Evolutionary conservation across 176 grass and related monocot genomes (phyloP), one percentile per base, ranked within the genome.

Genomic region (Musa troglodytarum): DNA sequence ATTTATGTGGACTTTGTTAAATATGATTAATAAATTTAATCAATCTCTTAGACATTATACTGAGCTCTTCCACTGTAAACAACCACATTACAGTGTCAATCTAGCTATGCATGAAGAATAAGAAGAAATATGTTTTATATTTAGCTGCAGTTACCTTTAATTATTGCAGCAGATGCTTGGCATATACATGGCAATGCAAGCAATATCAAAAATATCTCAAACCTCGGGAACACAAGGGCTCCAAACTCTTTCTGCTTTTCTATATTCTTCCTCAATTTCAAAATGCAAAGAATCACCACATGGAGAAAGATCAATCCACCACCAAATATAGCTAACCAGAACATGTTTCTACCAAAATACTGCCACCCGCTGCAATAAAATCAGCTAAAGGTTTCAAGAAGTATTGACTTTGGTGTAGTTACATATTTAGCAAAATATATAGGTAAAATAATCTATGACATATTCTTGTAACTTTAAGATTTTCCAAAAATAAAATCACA

Each of bases 301-400:
- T 93, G 95, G 17, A 89, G 74, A 50, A 93, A 69, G 43, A 91
- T 51, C 49, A 98, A 80, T 11, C 90, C 88, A 56, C 84, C 90
- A 2, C 82, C 86, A 11, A 98, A 83, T 49, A 91, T 82, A 1
- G 77, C 90, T 78, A 93, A 66, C 95, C 95, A 98, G 22, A 98
- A 77, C 86, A 98, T 87, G 88, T 93, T 98, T 61, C 90, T 85
- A 56, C 84, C 80, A 17, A 98, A 98, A 51, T 85, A 87, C 11
- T 85, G 87, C 95, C 90, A 98, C 84, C 89, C 92, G 71, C 63
- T 69, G 49, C 26, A 69, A 83, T 11, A 79, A 24, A 56, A 78
- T 53, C n/a, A 53, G 10, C 2, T 65, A 17, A 14, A 19, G 14
- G 57, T 28, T 1, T 17, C 21, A 26, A 6, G 9, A 19, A 57